phyloP scores from a whole-genome alignment of 345 rosid genomes.

The Euclidium syriacum region DNA sequence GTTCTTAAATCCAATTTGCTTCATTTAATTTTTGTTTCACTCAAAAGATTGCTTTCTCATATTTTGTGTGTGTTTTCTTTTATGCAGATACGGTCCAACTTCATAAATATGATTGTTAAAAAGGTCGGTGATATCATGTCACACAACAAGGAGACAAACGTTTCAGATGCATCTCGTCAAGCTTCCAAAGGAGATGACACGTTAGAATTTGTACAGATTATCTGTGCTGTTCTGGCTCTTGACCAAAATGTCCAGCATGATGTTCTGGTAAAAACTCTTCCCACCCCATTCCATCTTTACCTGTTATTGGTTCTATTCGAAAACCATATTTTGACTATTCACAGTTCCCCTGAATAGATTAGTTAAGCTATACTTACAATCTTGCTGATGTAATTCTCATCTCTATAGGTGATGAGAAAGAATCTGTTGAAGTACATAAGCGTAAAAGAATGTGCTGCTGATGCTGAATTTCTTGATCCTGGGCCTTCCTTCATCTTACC shows the following conservation, averaged over 20 bases:
- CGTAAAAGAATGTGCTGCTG: constrained; percentile 76
- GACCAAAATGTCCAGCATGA: constrained; percentile 80
- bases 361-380: neutral
- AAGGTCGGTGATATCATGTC: constrained; percentile 56
- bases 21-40: constrained; percentile 1
- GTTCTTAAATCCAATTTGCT: neutral
- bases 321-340: constrained; percentile 9
- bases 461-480: constrained; percentile 70
- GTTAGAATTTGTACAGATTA: constrained; percentile 74
- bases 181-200: constrained; percentile 49
- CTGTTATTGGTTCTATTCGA: neutral
- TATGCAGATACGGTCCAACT: constrained; percentile 62
- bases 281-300: neutral
- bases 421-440: constrained; percentile 69
- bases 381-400: constrained; percentile 14
- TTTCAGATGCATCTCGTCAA: constrained; percentile 35
- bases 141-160: constrained; percentile 47
- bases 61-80: constrained; percentile 13
- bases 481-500: constrained; percentile 68
- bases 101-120: constrained; percentile 61
- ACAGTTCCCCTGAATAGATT: neutral
- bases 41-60: neutral
- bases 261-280: constrained; percentile 58
- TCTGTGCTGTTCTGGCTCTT: constrained; percentile 76
- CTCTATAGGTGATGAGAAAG: constrained; percentile 65